A percentile compares a stretch with the other conserved stretches of the same genome.
phyloP scores from a whole-genome alignment of 306 rosid genomes.

The Begonia fuchsioides region DNA sequence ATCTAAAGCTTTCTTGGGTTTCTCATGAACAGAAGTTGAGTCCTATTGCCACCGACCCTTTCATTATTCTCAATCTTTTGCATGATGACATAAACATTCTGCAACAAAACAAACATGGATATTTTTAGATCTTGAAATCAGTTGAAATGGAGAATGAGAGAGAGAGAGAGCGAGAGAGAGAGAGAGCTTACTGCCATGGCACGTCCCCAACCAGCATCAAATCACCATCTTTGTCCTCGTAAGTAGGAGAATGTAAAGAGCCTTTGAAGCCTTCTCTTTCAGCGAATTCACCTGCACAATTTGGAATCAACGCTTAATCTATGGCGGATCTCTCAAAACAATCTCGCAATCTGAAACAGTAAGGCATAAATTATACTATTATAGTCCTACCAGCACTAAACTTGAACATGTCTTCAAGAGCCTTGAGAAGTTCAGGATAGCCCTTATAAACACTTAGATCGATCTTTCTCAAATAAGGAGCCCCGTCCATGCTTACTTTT shows the following conservation, averaged over 20 bases:
- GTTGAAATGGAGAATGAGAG: not conserved
- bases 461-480: slow-evolving; percentile 86
- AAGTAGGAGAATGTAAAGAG: slow-evolving; percentile 76
- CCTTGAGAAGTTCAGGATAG: slow-evolving; percentile 54
- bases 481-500: slow-evolving; percentile 96
- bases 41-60: slow-evolving; percentile 77
- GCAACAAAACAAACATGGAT: slow-evolving; percentile 12
- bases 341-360: too few species aligned
- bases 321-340: too few species aligned
- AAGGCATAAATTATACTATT: not conserved
- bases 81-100: slow-evolving; percentile 84
- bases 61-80: slow-evolving; percentile 86
- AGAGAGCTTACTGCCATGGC: slow-evolving; percentile 78
- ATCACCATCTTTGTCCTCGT: slow-evolving; percentile 87
- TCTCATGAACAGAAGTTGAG: slow-evolving; percentile 51
- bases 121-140: not conserved
- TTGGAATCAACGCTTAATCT: too few species aligned
- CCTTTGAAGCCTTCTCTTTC: slow-evolving; percentile 89
- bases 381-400: slow-evolving; percentile 40
- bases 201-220: slow-evolving; percentile 99
- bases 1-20: not conserved
- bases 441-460: slow-evolving; percentile 50
- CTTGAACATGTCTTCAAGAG: slow-evolving; percentile 67
- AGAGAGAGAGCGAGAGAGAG: too few species aligned
- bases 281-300: slow-evolving; percentile 44